phyloP scores from a whole-genome alignment of 169 alveolate species.

The Sarcocystis neurona region DNA sequence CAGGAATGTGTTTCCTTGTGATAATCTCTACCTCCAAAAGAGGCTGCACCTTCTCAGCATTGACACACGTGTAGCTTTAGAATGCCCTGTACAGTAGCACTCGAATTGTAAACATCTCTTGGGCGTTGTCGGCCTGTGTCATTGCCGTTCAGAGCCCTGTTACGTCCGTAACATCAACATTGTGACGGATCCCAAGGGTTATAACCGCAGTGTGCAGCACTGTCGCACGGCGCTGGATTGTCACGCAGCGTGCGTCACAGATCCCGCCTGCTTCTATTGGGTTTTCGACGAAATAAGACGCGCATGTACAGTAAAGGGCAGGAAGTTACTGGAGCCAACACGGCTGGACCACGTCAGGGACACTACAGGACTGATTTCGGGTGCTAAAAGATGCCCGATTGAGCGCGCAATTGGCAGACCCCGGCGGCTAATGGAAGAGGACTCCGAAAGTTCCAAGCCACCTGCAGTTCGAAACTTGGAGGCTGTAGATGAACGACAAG shows the following conservation, averaged over 20 bases:
- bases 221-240: background rate
- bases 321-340: background rate
- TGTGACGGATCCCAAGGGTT: background rate
- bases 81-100: too few species aligned
- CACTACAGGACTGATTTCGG: slow-evolving; percentile 2
- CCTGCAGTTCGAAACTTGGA: too few species aligned
- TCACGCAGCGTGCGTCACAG: slow-evolving; percentile 1
- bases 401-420: background rate
- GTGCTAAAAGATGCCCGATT: slow-evolving; percentile 25
- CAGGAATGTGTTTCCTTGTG: too few species aligned
- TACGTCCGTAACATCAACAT: background rate
- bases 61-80: too few species aligned
- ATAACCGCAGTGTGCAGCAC: background rate
- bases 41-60: too few species aligned
- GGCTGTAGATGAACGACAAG: too few species aligned
- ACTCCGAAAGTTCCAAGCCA: background rate
- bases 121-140: too few species aligned
- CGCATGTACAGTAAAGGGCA: background rate
- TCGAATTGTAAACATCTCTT: too few species aligned
- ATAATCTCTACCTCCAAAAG: too few species aligned
- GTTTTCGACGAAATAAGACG: background rate
- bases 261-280: slow-evolving; percentile 24
- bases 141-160: slow-evolving; percentile 14
- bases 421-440: slow-evolving; percentile 31
- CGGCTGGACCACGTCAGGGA: background rate